phyloP scores from a whole-genome alignment of 495 filamentous ascomycete genomes.

The Xylaria grammica region DNA sequence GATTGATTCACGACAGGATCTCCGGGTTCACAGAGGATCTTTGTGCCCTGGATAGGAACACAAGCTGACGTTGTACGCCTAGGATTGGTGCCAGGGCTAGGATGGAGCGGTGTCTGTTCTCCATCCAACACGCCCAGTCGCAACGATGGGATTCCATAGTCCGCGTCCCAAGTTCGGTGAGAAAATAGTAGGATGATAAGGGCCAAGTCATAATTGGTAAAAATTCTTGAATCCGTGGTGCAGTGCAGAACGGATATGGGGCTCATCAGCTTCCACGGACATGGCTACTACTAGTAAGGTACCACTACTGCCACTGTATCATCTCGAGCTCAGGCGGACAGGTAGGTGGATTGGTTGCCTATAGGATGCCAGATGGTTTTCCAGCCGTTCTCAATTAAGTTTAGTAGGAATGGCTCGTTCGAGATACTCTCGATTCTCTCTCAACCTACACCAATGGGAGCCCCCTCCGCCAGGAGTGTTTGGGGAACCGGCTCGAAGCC shows the following conservation, averaged over 20 bases:
- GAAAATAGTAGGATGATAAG: neutral
- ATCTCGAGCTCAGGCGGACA: neutral
- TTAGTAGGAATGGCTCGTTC: neutral
- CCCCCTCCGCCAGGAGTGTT: neutral
- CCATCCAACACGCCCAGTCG: neutral
- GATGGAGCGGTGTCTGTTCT: neutral
- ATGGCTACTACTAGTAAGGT: constrained; percentile 3
- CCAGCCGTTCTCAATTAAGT: neutral
- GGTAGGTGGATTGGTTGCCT: neutral
- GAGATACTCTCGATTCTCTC: neutral
- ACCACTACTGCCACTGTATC: neutral
- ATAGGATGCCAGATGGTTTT: neutral
- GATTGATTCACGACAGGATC: neutral
- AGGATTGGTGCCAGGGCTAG: neutral
- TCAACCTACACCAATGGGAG: neutral
- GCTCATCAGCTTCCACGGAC: constrained; percentile 6
- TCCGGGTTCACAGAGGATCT: neutral
- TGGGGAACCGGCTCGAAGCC: neutral
- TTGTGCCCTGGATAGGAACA: neutral
- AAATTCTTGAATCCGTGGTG: neutral
- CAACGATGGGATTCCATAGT: neutral
- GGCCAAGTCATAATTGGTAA: neutral
- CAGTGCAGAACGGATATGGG: neutral
- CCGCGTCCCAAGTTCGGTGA: constrained; percentile 8
- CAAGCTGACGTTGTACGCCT: neutral